phyloP scores from a whole-genome alignment of 768 basidiomycete species.

The Tulasnella sp. region DNA sequence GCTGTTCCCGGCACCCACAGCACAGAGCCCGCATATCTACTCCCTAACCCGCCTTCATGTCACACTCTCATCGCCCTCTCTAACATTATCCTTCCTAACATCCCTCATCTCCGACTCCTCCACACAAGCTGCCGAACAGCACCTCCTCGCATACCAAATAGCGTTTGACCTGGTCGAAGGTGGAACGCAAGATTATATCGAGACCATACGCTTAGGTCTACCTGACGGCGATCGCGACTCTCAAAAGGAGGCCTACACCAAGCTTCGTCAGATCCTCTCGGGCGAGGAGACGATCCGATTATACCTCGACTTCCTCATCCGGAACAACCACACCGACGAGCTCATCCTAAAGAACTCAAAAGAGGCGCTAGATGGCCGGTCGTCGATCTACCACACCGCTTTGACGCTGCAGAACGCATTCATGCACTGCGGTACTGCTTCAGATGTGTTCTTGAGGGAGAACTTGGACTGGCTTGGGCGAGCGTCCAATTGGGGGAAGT shows the following conservation, averaged over 20 bases:
- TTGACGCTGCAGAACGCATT: conserved; percentile 95
- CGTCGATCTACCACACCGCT: conserved; percentile 95
- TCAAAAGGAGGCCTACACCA: conserved; percentile 47
- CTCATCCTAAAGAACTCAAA: conserved; percentile 88
- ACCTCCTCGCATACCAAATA: conserved; percentile 82
- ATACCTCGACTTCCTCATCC: conserved; percentile 90
- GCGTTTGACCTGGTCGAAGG: conserved; percentile 94
- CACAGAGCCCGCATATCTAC: conserved; percentile 63
- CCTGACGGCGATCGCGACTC: conserved; percentile 43
- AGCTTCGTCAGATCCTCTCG: conserved; percentile 69
- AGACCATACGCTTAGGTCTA: conserved; percentile 54
- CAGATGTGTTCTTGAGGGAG: conserved; percentile 84
- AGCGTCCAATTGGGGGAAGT: conserved; percentile 97
- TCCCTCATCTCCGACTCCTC: conserved; percentile 49
- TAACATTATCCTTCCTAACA: conserved; percentile 62
- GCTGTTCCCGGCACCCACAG: conserved; percentile 70
- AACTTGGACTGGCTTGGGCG: conserved; percentile 95
- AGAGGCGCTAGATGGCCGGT: conserved; percentile 87
- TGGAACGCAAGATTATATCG: conserved; percentile 85
- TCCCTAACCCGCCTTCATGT: conserved; percentile 82
- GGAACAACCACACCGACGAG: conserved; percentile 87
- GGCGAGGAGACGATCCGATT: conserved; percentile 88
- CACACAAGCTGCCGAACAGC: conserved; percentile 30
- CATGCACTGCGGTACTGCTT: conserved; percentile 96
- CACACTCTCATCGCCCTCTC: conserved; percentile 68